A percentile compares a stretch with the other conserved stretches of the same genome.
Conservation (phyloP, 345 rosid species). For the Syzygium aromaticum region DNA sequence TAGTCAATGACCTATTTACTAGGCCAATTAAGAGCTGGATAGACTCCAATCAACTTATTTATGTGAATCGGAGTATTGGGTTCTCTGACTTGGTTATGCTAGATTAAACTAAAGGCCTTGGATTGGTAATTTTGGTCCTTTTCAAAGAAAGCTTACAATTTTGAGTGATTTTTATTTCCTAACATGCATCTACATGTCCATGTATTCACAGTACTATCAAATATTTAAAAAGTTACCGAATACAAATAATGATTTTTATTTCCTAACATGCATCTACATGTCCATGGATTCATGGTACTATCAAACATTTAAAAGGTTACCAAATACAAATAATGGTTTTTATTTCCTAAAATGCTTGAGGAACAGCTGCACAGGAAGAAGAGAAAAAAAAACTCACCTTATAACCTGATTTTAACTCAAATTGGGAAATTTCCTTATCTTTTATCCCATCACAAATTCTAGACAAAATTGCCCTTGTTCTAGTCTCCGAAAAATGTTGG, state of each 20-base stretch:
- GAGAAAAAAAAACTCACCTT: too few species aligned
- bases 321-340: too few species aligned
- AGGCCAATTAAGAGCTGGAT: accelerated
- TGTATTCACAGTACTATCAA: not conserved
- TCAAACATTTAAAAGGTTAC: too few species aligned
- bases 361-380: too few species aligned
- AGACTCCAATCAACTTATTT: not conserved
- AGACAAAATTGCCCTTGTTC: too few species aligned
- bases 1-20: not conserved
- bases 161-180: not conserved
- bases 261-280: too few species aligned
- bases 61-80: not conserved
- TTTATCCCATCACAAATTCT: too few species aligned
- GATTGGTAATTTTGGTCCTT: not conserved
- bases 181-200: not conserved
- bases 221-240: not conserved
- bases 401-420: too few species aligned
- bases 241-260: not conserved
- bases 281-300: too few species aligned
- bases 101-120: not conserved
- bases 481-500: too few species aligned
- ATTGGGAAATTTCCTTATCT: too few species aligned
- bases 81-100: accelerated
- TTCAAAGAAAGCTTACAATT: not conserved
- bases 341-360: too few species aligned